phyloP scores from a whole-genome alignment of 495 filamentous ascomycete species.

The Massariosphaeria phaeospora region DNA sequence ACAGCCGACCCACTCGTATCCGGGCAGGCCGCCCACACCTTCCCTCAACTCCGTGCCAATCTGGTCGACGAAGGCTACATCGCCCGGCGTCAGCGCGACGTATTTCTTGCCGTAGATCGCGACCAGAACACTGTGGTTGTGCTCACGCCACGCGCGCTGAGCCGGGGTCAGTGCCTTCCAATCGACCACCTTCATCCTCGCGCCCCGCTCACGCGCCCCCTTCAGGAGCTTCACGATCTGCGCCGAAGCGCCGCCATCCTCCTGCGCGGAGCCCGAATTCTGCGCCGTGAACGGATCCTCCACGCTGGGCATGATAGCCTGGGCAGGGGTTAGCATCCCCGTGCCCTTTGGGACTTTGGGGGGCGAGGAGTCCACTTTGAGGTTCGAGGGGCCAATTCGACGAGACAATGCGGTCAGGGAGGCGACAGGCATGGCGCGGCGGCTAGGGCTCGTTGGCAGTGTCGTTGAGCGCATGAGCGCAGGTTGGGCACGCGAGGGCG shows the following conservation, averaged over 20 bases:
- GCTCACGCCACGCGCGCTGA: conserved; percentile 3
- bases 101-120: conserved; percentile 6
- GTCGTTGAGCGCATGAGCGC: background rate
- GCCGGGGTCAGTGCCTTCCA: background rate
- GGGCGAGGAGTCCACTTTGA: background rate
- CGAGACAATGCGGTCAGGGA: background rate
- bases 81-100: background rate
- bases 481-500: background rate
- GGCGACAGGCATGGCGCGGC: background rate
- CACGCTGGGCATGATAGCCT: background rate
- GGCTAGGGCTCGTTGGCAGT: background rate
- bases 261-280: background rate
- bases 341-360: background rate
- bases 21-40: background rate
- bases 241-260: background rate
- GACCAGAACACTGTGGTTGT: conserved; percentile 4
- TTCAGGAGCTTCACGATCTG: conserved; percentile 1
- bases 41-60: conserved; percentile 8
- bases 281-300: background rate
- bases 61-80: conserved; percentile 1
- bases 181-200: background rate
- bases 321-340: background rate
- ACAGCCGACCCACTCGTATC: conserved; percentile 9
- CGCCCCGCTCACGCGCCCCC: background rate
- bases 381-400: background rate